Conservation (phyloP, 176 grass and related monocot species). For the Triticum monococcum region DNA sequence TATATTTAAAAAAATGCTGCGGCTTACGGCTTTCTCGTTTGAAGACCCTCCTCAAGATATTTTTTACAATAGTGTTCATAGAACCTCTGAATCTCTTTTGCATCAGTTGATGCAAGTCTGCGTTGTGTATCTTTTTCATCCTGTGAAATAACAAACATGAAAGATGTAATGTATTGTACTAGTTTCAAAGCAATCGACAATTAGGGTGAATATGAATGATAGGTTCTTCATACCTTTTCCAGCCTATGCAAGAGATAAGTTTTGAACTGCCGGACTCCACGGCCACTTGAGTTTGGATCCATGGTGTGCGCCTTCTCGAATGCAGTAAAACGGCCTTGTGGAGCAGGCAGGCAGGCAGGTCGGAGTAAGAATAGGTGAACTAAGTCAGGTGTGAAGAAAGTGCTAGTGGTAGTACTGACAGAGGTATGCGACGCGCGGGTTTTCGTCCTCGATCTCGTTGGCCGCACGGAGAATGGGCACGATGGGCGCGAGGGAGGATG, state of each 20-base stretch:
- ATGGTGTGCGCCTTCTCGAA: slow-evolving; percentile 84
- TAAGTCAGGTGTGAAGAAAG: no score
- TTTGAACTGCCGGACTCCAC: slow-evolving; percentile 92
- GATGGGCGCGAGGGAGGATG: slow-evolving; percentile 66
- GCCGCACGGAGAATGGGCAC: slow-evolving; percentile 90
- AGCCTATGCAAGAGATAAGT: slow-evolving; percentile 93
- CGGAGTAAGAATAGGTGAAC: no score
- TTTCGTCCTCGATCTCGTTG: slow-evolving; percentile 83
- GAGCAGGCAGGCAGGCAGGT: no score
- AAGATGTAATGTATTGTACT: slow-evolving; percentile 11
- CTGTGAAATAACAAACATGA: slow-evolving; percentile 31
- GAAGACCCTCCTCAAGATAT: slow-evolving; percentile 34
- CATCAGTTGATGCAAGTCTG: slow-evolving; percentile 43
- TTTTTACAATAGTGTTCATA: slow-evolving; percentile 59
- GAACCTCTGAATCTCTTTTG: slow-evolving; percentile 75
- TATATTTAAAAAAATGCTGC: neutral
- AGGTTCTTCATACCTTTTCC: slow-evolving; percentile 65
- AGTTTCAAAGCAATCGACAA: no score
- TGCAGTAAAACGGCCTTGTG: slow-evolving; percentile 81
- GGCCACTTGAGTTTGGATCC: slow-evolving; percentile 62
- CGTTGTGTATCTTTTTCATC: slow-evolving; percentile 62
- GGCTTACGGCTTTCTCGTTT: slow-evolving; percentile 58
- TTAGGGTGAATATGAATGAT: no score
- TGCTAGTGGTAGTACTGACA: slow-evolving; percentile 39
- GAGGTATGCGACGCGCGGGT: slow-evolving; percentile 85